phyloP scores from a whole-genome alignment of 225 moss, liverwort and hornwort species.

The Antitrichia curtipendula region DNA sequence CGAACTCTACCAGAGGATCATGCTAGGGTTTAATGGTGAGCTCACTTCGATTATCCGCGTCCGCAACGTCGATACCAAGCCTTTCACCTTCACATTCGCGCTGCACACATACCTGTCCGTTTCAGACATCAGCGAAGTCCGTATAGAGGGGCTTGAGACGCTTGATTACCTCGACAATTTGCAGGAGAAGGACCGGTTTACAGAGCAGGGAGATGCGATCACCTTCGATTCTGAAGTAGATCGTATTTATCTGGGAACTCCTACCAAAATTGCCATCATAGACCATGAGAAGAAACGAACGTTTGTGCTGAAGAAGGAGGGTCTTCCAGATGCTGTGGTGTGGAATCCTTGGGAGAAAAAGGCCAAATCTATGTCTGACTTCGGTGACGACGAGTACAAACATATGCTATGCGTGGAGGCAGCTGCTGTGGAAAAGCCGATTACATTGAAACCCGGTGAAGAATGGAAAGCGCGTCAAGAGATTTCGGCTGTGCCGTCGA shows the following conservation, averaged over 20 bases:
- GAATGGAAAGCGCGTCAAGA: constrained; percentile 98
- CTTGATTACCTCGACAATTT: constrained; percentile 79
- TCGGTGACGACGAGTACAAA: constrained; percentile 95
- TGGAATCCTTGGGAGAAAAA: constrained; percentile 99
- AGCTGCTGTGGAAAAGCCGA: constrained; percentile 75
- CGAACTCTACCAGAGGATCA: constrained; percentile 72
- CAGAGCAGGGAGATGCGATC: constrained; percentile 93
- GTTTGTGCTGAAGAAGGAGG: constrained; percentile 79
- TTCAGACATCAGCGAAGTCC: constrained; percentile 92
- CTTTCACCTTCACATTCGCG: constrained; percentile 90
- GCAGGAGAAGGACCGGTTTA: constrained; percentile 48
- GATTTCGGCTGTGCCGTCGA: constrained; percentile 84
- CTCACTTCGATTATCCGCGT: constrained; percentile 66
- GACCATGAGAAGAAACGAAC: constrained; percentile 95
- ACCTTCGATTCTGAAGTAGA: constrained; percentile 89
- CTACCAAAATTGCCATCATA: constrained; percentile 84
- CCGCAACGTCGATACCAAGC: constrained; percentile 60
- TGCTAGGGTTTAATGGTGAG: constrained; percentile 64
- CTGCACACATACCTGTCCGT: constrained; percentile 85
- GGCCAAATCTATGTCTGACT: constrained; percentile 67
- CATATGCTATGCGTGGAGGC: constrained; percentile 91
- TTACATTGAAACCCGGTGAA: constrained; percentile 75
- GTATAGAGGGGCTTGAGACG: constrained; percentile 91
- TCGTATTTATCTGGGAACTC: constrained; percentile 78
- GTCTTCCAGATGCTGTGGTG: constrained; percentile 90